phyloP scores from a whole-genome alignment of 2,329 filamentous ascomycete species.

The Aureobasidium vineae region DNA sequence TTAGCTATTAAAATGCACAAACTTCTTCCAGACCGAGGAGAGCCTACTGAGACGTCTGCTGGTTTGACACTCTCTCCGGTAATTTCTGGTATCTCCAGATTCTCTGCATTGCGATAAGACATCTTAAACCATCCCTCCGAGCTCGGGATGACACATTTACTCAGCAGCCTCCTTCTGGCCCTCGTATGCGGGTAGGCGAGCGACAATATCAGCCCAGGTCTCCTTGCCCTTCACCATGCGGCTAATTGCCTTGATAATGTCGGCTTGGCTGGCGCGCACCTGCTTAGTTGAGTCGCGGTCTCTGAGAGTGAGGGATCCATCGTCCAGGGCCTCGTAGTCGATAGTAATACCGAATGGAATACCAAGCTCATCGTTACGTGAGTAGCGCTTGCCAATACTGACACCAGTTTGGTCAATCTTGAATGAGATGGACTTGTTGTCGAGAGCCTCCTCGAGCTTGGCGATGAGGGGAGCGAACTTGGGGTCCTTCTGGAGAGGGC shows the following conservation, averaged over 20 bases:
- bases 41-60: not conserved
- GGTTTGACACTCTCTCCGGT: not conserved
- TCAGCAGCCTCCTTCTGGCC: conserved; percentile 52
- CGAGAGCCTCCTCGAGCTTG: conserved; percentile 71
- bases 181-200: conserved; percentile 80
- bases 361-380: conserved; percentile 91
- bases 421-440: conserved; percentile 73
- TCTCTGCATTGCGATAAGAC: not conserved
- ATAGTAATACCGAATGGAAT: conserved; percentile 92
- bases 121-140: not conserved
- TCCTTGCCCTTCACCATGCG: conserved; percentile 61
- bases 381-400: conserved; percentile 91
- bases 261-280: conserved; percentile 77
- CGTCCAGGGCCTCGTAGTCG: conserved; percentile 92
- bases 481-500: conserved; percentile 78
- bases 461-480: conserved; percentile 77
- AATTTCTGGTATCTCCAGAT: not conserved
- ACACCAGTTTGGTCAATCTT: conserved; percentile 87
- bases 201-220: conserved; percentile 68
- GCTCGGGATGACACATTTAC: not conserved
- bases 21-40: not conserved
- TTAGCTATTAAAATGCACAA: not conserved
- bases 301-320: conserved; percentile 79
- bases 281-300: conserved; percentile 90
- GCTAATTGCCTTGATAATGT: conserved; percentile 73